phyloP scores from a whole-genome alignment of 2,329 filamentous ascomycete genomes.

The Botrytis tulipae region DNA sequence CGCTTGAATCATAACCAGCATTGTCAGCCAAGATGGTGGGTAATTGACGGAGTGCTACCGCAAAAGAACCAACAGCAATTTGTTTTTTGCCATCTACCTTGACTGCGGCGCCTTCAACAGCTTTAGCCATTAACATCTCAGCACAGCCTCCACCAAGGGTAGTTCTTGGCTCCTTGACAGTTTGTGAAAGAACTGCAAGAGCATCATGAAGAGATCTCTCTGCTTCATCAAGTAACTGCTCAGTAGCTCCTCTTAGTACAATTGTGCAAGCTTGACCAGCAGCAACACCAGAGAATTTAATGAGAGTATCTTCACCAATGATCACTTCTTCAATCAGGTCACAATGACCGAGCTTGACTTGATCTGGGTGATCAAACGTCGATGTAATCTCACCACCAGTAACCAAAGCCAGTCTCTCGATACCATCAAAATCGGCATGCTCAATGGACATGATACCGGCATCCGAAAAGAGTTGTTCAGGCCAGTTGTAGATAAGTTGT shows the following conservation, averaged over 20 bases:
- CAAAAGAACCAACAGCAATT: conserved; percentile 86
- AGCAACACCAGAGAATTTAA: conserved; percentile 95
- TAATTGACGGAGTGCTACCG: conserved; percentile 83
- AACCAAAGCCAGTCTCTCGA: conserved; percentile 90
- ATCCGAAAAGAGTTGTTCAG: conserved; percentile 96
- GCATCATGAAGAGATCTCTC: conserved; percentile 96
- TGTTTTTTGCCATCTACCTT: conserved; percentile 97
- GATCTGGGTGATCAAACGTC: conserved; percentile 96
- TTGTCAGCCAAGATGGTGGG: conserved; percentile 98
- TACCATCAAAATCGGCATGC: conserved; percentile 97
- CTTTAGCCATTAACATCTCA: conserved; percentile 99
- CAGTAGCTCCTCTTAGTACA: conserved; percentile 91
- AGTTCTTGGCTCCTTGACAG: conserved; percentile 88
- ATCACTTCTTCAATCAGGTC: conserved; percentile 97
- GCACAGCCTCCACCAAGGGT: conserved; percentile 94
- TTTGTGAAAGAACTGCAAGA: conserved; percentile 92
- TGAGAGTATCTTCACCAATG: conserved; percentile 95
- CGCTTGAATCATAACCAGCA: conserved; percentile 91
- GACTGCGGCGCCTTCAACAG: conserved; percentile 88
- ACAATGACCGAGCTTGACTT: conserved; percentile 93
- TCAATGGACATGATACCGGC: conserved; percentile 98
- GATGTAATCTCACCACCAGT: conserved; percentile 97
- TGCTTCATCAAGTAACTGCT: conserved; percentile 94
- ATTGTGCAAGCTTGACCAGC: conserved; percentile 95
- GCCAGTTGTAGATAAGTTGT: conserved; percentile 99